Conservation (phyloP, 768 basidiomycete species). For the Hygrophoropsis aurantiaca region DNA sequence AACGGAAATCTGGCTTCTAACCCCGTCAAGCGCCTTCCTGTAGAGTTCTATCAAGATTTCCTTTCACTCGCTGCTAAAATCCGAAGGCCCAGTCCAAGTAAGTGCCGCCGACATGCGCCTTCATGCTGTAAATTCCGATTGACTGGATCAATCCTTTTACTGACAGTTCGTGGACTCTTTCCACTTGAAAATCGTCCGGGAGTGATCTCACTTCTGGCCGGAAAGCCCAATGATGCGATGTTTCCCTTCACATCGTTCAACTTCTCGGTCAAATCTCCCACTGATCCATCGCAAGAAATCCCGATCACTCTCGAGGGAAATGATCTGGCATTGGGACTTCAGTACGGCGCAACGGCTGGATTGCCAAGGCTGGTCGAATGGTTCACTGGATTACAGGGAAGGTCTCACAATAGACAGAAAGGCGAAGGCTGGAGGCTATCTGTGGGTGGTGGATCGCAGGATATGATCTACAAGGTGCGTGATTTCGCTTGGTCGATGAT, state of each 20-base stretch:
- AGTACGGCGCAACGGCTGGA: conserved; percentile 77
- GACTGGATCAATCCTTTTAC: conserved; percentile 5
- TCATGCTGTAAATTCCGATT: background rate
- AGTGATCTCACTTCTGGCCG: conserved; percentile 80
- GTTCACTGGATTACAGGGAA: conserved; percentile 70
- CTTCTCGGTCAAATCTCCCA: conserved; percentile 57
- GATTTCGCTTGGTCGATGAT: background rate
- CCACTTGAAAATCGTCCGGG: conserved; percentile 80
- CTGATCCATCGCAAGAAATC: conserved; percentile 42
- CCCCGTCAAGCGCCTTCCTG: conserved; percentile 37
- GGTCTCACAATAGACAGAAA: conserved; percentile 59
- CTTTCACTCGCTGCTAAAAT: conserved; percentile 63
- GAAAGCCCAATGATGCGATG: conserved; percentile 87
- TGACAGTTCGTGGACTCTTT: conserved; percentile 67
- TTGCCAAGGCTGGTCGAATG: conserved; percentile 63
- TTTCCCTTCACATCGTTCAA: conserved; percentile 88
- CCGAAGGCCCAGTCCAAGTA: conserved; percentile 64
- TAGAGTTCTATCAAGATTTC: conserved; percentile 56
- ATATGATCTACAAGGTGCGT: conserved; percentile 81
- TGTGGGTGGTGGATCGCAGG: conserved; percentile 85
- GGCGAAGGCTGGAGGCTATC: conserved; percentile 74
- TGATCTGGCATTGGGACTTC: conserved; percentile 68
- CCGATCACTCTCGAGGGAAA: conserved; percentile 53
- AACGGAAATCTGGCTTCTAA: background rate
- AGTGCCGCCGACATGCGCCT: no score